Conservation (phyloP, 495 filamentous ascomycete species). For the Xylaria flabelliformis region DNA sequence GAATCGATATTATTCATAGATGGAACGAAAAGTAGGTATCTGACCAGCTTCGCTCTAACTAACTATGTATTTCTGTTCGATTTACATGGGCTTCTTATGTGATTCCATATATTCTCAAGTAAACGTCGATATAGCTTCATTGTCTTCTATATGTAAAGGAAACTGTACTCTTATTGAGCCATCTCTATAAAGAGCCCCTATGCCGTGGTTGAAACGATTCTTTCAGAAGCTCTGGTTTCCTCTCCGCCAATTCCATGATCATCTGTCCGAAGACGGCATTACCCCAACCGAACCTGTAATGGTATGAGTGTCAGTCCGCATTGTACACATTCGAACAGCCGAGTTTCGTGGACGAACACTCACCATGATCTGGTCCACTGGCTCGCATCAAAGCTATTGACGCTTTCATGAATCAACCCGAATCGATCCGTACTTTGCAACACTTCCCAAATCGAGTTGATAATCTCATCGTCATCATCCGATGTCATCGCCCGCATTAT, state of each 20-base stretch:
- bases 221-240: conserved; percentile 48
- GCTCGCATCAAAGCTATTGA: conserved; percentile 56
- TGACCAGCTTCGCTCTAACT: background rate
- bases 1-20: background rate
- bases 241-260: conserved; percentile 61
- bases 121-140: background rate
- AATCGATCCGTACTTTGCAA: conserved; percentile 60
- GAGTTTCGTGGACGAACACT: background rate
- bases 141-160: background rate
- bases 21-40: background rate
- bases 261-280: conserved; percentile 73
- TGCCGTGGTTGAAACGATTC: conserved; percentile 46
- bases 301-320: conserved; percentile 27
- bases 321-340: background rate
- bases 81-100: background rate
- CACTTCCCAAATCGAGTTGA: conserved; percentile 51
- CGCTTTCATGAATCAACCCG: conserved; percentile 67
- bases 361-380: conserved; percentile 67
- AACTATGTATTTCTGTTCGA: background rate
- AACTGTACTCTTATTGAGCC: background rate
- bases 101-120: background rate
- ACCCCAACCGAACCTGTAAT: conserved; percentile 67
- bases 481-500: conserved; percentile 56
- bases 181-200: conserved; percentile 22
- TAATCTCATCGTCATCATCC: conserved; percentile 57